Conservation (phyloP, 345 rosid species). For the Aquilaria yunnanensis region DNA sequence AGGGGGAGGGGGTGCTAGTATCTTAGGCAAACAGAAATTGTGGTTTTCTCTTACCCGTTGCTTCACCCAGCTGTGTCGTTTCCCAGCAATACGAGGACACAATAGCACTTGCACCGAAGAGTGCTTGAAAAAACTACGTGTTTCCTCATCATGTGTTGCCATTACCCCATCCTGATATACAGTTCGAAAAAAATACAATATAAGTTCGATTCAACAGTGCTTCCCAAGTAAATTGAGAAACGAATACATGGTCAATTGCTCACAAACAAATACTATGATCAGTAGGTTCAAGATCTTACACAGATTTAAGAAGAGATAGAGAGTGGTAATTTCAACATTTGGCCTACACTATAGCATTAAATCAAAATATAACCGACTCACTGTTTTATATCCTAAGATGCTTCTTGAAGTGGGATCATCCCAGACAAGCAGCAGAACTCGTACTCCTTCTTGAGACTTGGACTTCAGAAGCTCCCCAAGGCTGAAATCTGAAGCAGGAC, state of each 20-base stretch:
- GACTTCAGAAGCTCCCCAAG: conserved; percentile 80
- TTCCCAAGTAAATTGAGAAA: no score
- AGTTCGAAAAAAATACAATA: no score
- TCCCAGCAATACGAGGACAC: conserved; percentile 93
- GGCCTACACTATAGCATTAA: no score
- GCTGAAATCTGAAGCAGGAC: conserved; percentile 34
- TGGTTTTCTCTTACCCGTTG: conserved; percentile 49
- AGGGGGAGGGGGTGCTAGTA: neutral
- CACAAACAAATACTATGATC: no score
- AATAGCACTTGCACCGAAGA: conserved; percentile 92
- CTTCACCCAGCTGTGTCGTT: conserved; percentile 83
- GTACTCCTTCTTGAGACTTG: conserved; percentile 93
- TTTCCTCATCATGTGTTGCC: conserved; percentile 98
- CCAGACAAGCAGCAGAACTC: conserved; percentile 95
- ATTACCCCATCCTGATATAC: conserved; percentile 74
- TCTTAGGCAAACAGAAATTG: neutral
- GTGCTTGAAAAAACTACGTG: conserved; percentile 84
- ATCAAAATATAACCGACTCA: conserved; percentile 28
- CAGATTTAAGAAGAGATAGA: no score
- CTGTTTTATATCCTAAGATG: conserved; percentile 79
- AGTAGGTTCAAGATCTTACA: no score
- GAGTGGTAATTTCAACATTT: no score
- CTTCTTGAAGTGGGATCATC: conserved; percentile 95
- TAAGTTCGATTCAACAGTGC: no score
- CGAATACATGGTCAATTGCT: no score